These are phyloP conservation scores for Schwanniomyces etchellsii DNA, from an alignment of 1,139 yeast genomes.

Conservation along the genomic window DNA sequence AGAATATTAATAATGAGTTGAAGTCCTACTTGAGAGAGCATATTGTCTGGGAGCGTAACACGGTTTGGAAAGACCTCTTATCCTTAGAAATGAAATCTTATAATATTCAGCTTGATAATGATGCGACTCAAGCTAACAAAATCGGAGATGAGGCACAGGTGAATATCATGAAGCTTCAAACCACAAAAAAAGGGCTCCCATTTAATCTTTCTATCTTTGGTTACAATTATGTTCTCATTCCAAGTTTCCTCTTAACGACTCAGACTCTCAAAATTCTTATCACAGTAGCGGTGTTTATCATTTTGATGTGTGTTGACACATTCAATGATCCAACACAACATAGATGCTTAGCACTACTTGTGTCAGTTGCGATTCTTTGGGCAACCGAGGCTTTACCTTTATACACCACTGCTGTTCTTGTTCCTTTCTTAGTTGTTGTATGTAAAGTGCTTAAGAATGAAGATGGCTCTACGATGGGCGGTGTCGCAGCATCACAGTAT, in stretches of 20 bases:
- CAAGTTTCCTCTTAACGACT: conserved; percentile 25
- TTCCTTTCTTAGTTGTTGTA: conserved; percentile 74
- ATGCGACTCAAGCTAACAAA: conserved; percentile 19
- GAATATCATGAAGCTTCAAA: conserved; percentile 18
- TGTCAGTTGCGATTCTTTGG: conserved; percentile 80
- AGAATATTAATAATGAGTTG: conserved; percentile 59
- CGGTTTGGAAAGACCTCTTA: conserved; percentile 95
- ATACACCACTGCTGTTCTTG: conserved; percentile 74
- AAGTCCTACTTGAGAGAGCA: conserved; percentile 80
- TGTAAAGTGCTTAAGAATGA: conserved; percentile 62
- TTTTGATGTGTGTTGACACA: conserved; percentile 52
- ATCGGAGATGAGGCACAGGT: conserved; percentile 28
- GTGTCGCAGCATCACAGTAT: conserved; percentile 66
- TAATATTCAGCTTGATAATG: conserved; percentile 25
- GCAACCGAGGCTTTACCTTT: conserved; percentile 91
- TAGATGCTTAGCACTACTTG: conserved; percentile 77
- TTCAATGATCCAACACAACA: conserved; percentile 62
- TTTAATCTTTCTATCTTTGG: conserved; percentile 15
- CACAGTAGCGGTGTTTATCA: conserved; percentile 39
- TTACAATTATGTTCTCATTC: conserved; percentile 15
- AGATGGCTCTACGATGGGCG: conserved; percentile 49
- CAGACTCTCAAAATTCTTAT: conserved; percentile 41
- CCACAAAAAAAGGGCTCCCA: conserved; percentile 19
- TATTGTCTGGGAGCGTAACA: conserved; percentile 93
- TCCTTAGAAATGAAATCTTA: conserved; percentile 66